Conservation (phyloP, 306 rosid genomes). For the Acacia melanoxylon region DNA sequence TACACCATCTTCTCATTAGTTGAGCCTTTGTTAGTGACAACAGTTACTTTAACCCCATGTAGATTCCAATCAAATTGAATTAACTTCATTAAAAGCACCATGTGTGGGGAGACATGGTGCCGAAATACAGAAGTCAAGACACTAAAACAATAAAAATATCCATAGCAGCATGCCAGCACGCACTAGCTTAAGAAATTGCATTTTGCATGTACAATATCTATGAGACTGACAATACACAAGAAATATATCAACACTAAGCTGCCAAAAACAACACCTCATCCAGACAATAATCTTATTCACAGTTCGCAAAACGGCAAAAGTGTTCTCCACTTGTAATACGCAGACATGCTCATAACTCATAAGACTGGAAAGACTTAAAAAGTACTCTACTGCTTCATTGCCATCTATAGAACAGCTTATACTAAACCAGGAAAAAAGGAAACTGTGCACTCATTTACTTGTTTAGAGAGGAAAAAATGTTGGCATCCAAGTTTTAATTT, state of each 20-base stretch:
- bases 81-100: constrained; percentile 16
- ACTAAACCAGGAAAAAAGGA: neutral
- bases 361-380: neutral
- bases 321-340: neutral
- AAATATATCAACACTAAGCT: neutral
- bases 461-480: neutral
- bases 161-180: constrained; percentile 18
- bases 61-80: constrained; percentile 22
- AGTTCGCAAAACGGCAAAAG: neutral
- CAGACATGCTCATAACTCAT: constrained; percentile 4
- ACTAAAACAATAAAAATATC: neutral
- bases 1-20: constrained; percentile 32
- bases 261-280: neutral
- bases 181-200: constrained; percentile 4
- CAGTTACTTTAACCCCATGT: constrained; percentile 19
- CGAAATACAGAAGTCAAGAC: neutral
- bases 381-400: constrained; percentile 12
- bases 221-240: neutral
- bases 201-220: neutral
- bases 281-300: neutral
- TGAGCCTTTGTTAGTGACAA: constrained; percentile 33
- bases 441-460: constrained; percentile 1
- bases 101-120: constrained; percentile 12
- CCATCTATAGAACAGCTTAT: constrained; percentile 1
- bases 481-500: neutral